phyloP scores from a whole-genome alignment of 2,329 filamentous ascomycete genomes.

The Colletotrichum sidae region DNA sequence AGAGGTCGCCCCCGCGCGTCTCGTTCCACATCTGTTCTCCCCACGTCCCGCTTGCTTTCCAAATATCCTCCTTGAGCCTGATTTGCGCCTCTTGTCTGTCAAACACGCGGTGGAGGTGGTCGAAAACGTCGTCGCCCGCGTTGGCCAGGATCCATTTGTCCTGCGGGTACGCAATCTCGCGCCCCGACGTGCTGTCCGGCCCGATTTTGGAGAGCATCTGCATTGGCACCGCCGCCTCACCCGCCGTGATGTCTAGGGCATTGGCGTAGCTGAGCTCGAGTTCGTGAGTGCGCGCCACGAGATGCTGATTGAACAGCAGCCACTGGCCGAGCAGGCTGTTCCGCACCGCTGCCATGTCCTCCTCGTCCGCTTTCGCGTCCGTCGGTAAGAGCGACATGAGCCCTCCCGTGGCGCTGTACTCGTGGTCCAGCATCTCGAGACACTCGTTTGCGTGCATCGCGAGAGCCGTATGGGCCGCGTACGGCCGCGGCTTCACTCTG shows the following conservation, averaged over 20 bases:
- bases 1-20: constrained; percentile 44
- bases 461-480: constrained; percentile 60
- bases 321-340: constrained; percentile 68
- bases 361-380: constrained; percentile 47
- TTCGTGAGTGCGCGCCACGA: constrained; percentile 66
- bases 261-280: constrained; percentile 66
- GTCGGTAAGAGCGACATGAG: constrained; percentile 65
- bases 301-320: constrained; percentile 65
- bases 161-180: constrained; percentile 66
- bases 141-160: constrained; percentile 68
- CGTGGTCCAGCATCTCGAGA: constrained; percentile 70
- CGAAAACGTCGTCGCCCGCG: constrained; percentile 62
- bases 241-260: constrained; percentile 60
- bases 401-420: constrained; percentile 66
- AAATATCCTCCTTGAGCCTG: constrained; percentile 49
- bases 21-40: constrained; percentile 52
- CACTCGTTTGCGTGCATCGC: constrained; percentile 69
- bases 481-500: constrained; percentile 48
- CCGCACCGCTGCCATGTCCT: constrained; percentile 56
- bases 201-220: constrained; percentile 66
- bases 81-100: constrained; percentile 58
- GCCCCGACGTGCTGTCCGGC: constrained; percentile 62
- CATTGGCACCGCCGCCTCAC: constrained; percentile 61
- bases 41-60: constrained; percentile 51
- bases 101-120: constrained; percentile 58